A percentile compares a stretch with the other conserved stretches of the same genome.
These are phyloP conservation scores for Hanseniaspora opuntiae DNA, from an alignment of 805 yeast species.

Conservation along the genomic window DNA sequence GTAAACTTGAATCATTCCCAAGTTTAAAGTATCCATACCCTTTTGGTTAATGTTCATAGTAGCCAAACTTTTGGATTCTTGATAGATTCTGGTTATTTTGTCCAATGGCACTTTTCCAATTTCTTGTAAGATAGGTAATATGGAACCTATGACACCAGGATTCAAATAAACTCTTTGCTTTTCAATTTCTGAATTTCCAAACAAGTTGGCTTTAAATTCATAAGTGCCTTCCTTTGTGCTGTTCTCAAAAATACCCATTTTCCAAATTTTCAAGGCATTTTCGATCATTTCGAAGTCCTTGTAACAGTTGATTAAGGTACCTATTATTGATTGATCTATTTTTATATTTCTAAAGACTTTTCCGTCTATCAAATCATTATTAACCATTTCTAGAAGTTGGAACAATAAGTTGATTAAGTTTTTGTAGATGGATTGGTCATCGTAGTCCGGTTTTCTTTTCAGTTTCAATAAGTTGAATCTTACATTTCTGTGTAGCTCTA, in stretches of 20 bases:
- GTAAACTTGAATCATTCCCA: constrained; percentile 64
- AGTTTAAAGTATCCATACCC: constrained; percentile 29
- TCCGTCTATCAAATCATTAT: constrained; percentile 32
- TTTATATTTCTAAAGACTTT: constrained; percentile 17
- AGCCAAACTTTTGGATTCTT: constrained; percentile 28
- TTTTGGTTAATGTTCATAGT: constrained; percentile 26
- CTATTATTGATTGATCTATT: constrained; percentile 41
- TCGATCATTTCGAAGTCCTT: constrained; percentile 46
- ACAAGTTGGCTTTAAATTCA: constrained; percentile 15
- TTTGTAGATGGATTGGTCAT: constrained; percentile 41
- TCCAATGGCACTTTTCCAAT: constrained; percentile 44
- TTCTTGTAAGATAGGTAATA: constrained; percentile 53
- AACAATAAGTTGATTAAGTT: constrained; percentile 40
- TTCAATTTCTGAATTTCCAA: constrained; percentile 15
- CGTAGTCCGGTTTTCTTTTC: constrained; percentile 48
- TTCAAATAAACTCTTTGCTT: constrained; percentile 31
- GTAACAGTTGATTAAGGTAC: constrained; percentile 44
- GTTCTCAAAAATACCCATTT: constrained; percentile 38
- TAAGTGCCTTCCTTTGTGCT: constrained; percentile 21
- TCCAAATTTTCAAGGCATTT: constrained; percentile 63
- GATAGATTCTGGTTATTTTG: constrained; percentile 46
- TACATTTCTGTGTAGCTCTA: constrained; percentile 11
- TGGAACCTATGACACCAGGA: constrained; percentile 54
- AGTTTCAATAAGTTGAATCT: constrained; percentile 35
- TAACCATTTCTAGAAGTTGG: constrained; percentile 38